phyloP scores from a whole-genome alignment of 2,329 filamentous ascomycete genomes.

The Raffaelea ambrosiae region DNA sequence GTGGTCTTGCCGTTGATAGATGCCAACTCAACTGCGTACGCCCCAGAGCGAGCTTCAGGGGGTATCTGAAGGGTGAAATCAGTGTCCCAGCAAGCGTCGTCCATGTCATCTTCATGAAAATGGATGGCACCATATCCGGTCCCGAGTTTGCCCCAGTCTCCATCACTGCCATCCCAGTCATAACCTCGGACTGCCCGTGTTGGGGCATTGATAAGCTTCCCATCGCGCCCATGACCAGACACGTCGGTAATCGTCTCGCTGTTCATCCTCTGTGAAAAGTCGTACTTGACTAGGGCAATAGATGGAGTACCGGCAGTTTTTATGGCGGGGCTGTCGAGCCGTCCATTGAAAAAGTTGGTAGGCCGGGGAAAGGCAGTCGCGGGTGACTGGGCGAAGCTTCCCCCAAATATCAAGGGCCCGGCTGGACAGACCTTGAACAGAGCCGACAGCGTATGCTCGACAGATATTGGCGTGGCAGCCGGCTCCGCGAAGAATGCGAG shows the following conservation, averaged over 20 bases:
- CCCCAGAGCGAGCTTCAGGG: background rate
- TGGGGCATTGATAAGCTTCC: constrained; percentile 3
- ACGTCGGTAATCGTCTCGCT: constrained; percentile 1
- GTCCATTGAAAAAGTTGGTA: constrained; percentile 7
- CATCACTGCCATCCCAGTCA: constrained; percentile 5
- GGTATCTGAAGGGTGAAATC: constrained; percentile 2
- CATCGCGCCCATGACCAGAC: background rate
- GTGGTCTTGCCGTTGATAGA: background rate
- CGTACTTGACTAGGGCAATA: constrained; percentile 1
- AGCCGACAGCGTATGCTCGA: background rate
- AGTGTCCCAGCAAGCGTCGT: constrained; percentile 6
- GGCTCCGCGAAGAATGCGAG: background rate
- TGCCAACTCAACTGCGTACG: background rate
- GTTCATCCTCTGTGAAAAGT: constrained; percentile 3
- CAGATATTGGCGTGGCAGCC: background rate
- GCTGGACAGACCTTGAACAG: background rate
- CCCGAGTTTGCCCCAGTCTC: constrained; percentile 1
- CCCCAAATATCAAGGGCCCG: background rate
- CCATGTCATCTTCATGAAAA: constrained; percentile 8
- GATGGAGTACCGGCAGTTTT: background rate
- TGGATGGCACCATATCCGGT: constrained; percentile 7
- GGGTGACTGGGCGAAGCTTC: background rate
- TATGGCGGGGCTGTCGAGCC: constrained; percentile 1
- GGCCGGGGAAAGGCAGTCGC: background rate
- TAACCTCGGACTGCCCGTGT: constrained; percentile 5